These are phyloP conservation scores for Drechslerella coelobrocha DNA, from an alignment of 2,329 filamentous ascomycete genomes.

Conservation along the genomic window DNA sequence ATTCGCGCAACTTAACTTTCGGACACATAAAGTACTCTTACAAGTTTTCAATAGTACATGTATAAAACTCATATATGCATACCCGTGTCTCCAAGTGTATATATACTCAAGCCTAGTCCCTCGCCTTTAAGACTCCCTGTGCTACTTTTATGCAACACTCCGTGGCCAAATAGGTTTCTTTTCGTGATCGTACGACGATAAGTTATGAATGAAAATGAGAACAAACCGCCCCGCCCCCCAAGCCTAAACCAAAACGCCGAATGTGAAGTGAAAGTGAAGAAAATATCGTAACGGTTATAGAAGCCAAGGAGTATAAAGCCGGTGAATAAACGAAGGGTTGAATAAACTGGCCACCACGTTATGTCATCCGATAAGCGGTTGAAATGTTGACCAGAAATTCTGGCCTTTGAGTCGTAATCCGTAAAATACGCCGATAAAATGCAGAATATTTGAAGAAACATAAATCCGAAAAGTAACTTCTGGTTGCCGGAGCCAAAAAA, in stretches of 20 bases:
- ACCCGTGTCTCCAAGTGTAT: too few relatives aligned
- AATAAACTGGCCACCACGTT: background rate
- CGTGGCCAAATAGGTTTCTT: constrained; percentile 3
- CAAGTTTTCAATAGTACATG: too few relatives aligned
- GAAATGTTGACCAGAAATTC: background rate
- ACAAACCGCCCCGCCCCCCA: background rate
- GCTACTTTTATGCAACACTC: background rate
- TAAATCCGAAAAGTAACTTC: background rate
- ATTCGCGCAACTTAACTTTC: too few relatives aligned
- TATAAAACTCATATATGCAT: too few relatives aligned
- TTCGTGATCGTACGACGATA: background rate
- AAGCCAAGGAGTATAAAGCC: background rate
- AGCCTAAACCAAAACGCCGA: constrained; percentile 5
- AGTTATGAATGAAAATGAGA: background rate
- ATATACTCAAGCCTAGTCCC: background rate
- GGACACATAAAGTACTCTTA: too few relatives aligned
- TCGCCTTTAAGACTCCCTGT: background rate
- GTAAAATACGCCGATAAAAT: background rate
- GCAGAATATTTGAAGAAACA: background rate
- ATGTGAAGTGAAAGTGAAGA: too few relatives aligned
- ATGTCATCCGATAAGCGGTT: background rate
- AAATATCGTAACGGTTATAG: background rate
- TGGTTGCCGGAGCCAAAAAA: background rate
- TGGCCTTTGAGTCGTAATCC: background rate
- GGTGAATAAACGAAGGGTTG: background rate